Percentiles rank a stretch among this genome's conserved stretches.
Evolutionary conservation across 805 yeast species (phyloP).

Genomic region (Komagataella mondaviorum): DNA sequence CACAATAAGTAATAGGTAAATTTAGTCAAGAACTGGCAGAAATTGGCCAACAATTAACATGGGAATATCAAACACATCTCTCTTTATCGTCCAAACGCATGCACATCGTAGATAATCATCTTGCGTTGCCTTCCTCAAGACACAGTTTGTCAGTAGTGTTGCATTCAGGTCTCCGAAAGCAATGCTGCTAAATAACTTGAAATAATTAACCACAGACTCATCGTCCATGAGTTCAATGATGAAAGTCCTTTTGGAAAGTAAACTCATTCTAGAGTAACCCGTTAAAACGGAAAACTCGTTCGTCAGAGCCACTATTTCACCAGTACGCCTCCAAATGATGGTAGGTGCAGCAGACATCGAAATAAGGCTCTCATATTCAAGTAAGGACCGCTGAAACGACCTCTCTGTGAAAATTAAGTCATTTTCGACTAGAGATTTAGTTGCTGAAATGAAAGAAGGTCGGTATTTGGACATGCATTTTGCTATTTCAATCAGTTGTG

Average conservation of each 20-base stretch:
- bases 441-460: conserved; percentile 68
- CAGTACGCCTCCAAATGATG: conserved; percentile 76
- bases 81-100: conserved; percentile 74
- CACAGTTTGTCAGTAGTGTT: conserved; percentile 36
- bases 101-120: conserved; percentile 41
- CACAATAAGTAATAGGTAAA: background rate
- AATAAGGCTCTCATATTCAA: conserved; percentile 43
- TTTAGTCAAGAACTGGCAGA: conserved; percentile 39
- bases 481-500: conserved; percentile 26
- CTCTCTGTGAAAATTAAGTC: conserved; percentile 53
- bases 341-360: conserved; percentile 64
- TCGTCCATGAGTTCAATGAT: conserved; percentile 80
- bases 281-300: conserved; percentile 62
- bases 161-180: conserved; percentile 58
- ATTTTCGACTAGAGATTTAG: conserved; percentile 57
- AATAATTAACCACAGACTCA: conserved; percentile 57
- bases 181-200: conserved; percentile 53
- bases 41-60: conserved; percentile 77
- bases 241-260: conserved; percentile 47
- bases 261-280: conserved; percentile 44
- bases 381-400: conserved; percentile 38
- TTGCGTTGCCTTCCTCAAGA: conserved; percentile 22
- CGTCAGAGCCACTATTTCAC: conserved; percentile 71
- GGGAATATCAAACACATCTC: conserved; percentile 77
- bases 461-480: conserved; percentile 53